phyloP scores from a whole-genome alignment of 345 rosid genomes.

The Sonneratia alba region DNA sequence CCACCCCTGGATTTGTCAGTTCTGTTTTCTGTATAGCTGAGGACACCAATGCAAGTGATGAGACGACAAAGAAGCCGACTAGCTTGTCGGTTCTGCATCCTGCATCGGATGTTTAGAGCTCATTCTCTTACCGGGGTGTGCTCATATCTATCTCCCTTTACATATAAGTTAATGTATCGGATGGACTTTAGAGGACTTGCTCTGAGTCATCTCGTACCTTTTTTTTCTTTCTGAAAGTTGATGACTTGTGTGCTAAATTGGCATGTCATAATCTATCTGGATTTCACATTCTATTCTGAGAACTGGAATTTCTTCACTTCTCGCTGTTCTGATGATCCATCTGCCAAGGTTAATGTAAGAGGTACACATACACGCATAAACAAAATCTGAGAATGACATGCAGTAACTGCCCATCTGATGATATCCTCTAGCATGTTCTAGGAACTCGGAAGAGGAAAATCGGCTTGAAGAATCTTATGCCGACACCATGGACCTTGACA shows the following conservation, averaged over 20 bases:
- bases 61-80: conserved; percentile 28
- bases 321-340: not conserved
- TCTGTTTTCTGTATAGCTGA: not conserved
- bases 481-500: conserved; percentile 46
- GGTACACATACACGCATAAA: too few species aligned
- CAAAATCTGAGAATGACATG: not conserved
- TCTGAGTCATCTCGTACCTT: not conserved
- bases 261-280: not conserved
- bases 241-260: not conserved
- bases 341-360: not conserved
- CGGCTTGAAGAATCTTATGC: not conserved
- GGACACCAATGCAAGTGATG: conserved; percentile 55
- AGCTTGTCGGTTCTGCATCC: conserved; percentile 58
- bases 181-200: not conserved
- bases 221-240: not conserved
- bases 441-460: not conserved
- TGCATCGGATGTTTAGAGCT: conserved; percentile 29
- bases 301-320: not conserved
- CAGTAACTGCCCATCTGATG: not conserved
- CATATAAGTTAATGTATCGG: not conserved
- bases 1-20: not conserved
- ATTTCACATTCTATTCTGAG: not conserved
- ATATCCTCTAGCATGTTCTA: not conserved
- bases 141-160: not conserved
- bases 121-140: not conserved